Conservation (phyloP, 176 grass and related monocot genomes). For the Phoenix dactylifera region DNA sequence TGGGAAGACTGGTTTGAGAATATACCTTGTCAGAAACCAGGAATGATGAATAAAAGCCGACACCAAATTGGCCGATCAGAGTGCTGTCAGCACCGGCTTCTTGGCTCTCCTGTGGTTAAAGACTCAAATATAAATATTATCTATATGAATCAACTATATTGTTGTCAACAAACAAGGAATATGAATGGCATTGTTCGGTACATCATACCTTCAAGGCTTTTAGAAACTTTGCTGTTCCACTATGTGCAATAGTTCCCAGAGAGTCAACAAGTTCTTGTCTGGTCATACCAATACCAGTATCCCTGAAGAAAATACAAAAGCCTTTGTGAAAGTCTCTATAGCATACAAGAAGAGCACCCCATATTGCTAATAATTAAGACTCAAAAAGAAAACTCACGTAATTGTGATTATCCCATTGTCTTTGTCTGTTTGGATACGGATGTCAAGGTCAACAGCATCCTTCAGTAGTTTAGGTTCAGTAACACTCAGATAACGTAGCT, state of each 20-base stretch:
- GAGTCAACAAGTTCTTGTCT: constrained; percentile 88
- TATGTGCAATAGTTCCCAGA: constrained; percentile 90
- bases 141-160: neutral
- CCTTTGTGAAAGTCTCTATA: too few relatives aligned
- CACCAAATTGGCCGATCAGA: constrained; percentile 98
- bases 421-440: constrained; percentile 81
- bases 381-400: constrained; percentile 33
- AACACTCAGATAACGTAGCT: constrained; percentile 90
- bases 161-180: too few relatives aligned
- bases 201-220: constrained; percentile 76
- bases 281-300: constrained; percentile 96
- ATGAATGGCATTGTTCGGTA: too few relatives aligned
- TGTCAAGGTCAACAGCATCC: constrained; percentile 76
- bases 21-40: constrained; percentile 91
- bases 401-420: constrained; percentile 93
- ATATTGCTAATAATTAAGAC: too few relatives aligned
- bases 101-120: constrained; percentile 70
- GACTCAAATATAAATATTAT: neutral
- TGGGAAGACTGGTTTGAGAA: neutral
- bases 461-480: constrained; percentile 78
- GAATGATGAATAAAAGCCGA: constrained; percentile 94
- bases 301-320: constrained; percentile 37
- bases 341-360: too few relatives aligned
- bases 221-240: constrained; percentile 93
- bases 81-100: constrained; percentile 78